phyloP scores from a whole-genome alignment of 2,329 filamentous ascomycete genomes.

The Bimuria novae-zelandiae region DNA sequence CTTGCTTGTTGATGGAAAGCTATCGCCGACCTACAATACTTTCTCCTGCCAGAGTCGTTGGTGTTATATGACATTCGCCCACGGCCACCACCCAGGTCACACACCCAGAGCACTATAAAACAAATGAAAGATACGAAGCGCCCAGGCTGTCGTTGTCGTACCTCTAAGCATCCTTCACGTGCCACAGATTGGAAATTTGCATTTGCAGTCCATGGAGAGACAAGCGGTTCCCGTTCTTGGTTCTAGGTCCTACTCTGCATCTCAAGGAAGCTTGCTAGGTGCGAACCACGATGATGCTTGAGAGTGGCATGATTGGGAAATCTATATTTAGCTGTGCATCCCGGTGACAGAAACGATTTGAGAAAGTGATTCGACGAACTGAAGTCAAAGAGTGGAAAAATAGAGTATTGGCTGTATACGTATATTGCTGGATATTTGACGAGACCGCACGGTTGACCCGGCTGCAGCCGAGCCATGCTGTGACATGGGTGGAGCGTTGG shows the following conservation, averaged over 20 bases:
- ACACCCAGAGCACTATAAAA: conserved; percentile 26
- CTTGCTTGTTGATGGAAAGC: conserved; percentile 9
- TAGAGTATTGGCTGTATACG: conserved; percentile 38
- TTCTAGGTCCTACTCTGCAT: conserved; percentile 30
- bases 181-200: conserved; percentile 22
- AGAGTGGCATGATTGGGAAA: conserved; percentile 29
- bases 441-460: conserved; percentile 33
- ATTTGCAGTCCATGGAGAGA: conserved; percentile 22
- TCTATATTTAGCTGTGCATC: conserved; percentile 24
- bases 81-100: conserved; percentile 19
- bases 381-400: conserved; percentile 23
- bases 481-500: conserved; percentile 26
- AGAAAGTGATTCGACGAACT: conserved; percentile 27
- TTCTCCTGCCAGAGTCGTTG: conserved; percentile 11
- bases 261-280: conserved; percentile 10
- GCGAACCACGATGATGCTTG: conserved; percentile 16
- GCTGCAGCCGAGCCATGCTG: conserved; percentile 29
- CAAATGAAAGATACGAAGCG: conserved; percentile 42
- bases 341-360: conserved; percentile 5
- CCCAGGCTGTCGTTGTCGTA: conserved; percentile 21
- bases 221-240: conserved; percentile 22
- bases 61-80: conserved; percentile 34
- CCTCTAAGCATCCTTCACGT: conserved; percentile 24
- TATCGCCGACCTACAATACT: conserved; percentile 12
- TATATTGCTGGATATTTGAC: conserved; percentile 41